These are phyloP conservation scores for Mycena venus DNA, from an alignment of 768 basidiomycete species.

Conservation along the genomic window DNA sequence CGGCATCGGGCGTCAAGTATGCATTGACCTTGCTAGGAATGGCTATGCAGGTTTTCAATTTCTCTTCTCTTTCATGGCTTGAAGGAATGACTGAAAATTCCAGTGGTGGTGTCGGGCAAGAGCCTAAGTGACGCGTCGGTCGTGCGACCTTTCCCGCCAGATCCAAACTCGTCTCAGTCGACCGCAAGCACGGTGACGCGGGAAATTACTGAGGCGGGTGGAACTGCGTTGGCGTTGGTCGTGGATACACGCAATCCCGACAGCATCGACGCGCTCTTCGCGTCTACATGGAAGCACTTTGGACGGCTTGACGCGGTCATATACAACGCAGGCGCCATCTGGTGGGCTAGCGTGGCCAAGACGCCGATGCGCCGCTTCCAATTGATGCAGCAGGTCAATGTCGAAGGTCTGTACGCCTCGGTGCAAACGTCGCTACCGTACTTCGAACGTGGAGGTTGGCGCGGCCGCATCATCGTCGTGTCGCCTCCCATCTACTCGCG, in stretches of 20 bases:
- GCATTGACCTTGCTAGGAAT: slow-evolving; percentile 29
- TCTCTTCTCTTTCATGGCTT: not conserved
- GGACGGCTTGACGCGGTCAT: slow-evolving; percentile 30
- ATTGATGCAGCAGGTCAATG: slow-evolving; percentile 34
- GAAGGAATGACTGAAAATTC: not conserved
- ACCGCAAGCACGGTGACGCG: slow-evolving; percentile 34
- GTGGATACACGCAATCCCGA: slow-evolving; percentile 23
- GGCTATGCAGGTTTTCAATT: slow-evolving; percentile 33
- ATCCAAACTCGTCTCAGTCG: slow-evolving; percentile 28
- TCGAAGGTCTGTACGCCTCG: slow-evolving; percentile 31
- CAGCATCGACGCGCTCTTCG: slow-evolving; percentile 8
- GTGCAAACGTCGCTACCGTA: slow-evolving; percentile 32
- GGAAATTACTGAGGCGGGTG: slow-evolving; percentile 33
- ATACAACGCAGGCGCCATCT: slow-evolving; percentile 38
- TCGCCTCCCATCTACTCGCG: slow-evolving; percentile 36
- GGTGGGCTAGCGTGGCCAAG: slow-evolving; percentile 32
- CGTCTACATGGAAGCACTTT: slow-evolving; percentile 5
- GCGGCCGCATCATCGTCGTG: slow-evolving; percentile 31
- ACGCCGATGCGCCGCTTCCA: slow-evolving; percentile 34
- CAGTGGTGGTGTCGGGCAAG: slow-evolving; percentile 37
- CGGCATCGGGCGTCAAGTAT: slow-evolving; percentile 32
- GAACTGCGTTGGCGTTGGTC: slow-evolving; percentile 25
- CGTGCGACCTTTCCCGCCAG: slow-evolving; percentile 31
- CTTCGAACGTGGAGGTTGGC: slow-evolving; percentile 27
- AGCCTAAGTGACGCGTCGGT: slow-evolving; percentile 27